These are phyloP conservation scores for Leccinum angustisporum DNA, from an alignment of 1,284 basidiomycete species.

Conservation along the genomic window DNA sequence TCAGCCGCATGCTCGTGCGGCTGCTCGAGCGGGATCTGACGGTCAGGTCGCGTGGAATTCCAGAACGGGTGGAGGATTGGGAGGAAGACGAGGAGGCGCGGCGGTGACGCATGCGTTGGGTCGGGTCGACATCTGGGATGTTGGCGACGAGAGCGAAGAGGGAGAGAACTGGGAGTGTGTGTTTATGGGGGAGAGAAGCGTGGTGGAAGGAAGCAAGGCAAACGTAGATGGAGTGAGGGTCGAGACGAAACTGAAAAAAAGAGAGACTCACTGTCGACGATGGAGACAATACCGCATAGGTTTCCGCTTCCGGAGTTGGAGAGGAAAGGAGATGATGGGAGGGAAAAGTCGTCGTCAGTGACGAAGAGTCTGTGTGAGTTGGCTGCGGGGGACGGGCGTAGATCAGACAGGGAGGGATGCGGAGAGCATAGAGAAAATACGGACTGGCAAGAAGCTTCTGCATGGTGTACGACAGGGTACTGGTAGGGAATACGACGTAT, in stretches of 20 bases:
- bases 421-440: slow-evolving; percentile 26
- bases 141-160: slow-evolving; percentile 71
- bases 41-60: slow-evolving; percentile 20
- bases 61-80: slow-evolving; percentile 33
- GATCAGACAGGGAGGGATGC: not conserved
- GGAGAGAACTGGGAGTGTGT: slow-evolving; percentile 55
- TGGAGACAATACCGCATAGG: slow-evolving; percentile 71
- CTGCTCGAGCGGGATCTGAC: slow-evolving; percentile 47
- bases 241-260: slow-evolving; percentile 1
- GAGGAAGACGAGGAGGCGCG: slow-evolving; percentile 70
- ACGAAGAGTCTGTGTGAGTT: slow-evolving; percentile 76
- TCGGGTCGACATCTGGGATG: slow-evolving; percentile 68
- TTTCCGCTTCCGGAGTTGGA: slow-evolving; percentile 42
- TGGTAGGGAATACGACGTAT: slow-evolving; percentile 67
- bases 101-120: slow-evolving; percentile 69
- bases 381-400: slow-evolving; percentile 43
- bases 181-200: not conserved
- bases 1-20: slow-evolving; percentile 47
- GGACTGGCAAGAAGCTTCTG: slow-evolving; percentile 76
- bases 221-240: not conserved
- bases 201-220: not conserved
- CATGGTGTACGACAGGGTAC: slow-evolving; percentile 63
- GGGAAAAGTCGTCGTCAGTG: slow-evolving; percentile 51
- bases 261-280: slow-evolving; percentile 65
- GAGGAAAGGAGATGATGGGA: slow-evolving; percentile 44